phyloP scores from a whole-genome alignment of 441 rosid genomes.

The Breynia disticha region DNA sequence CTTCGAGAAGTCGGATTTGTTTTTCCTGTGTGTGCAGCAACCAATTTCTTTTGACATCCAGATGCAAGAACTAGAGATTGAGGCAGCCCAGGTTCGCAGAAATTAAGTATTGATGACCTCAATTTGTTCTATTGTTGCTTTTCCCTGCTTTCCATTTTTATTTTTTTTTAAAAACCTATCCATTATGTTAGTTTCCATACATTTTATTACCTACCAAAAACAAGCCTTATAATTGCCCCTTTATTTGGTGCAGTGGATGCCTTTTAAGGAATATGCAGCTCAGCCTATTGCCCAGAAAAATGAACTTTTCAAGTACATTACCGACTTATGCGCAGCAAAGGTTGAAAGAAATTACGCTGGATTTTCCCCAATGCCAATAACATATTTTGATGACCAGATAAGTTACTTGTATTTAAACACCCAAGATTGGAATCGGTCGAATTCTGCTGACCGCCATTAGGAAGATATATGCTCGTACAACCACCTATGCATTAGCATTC shows the following conservation, averaged over 20 bases:
- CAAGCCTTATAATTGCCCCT: too few relatives aligned
- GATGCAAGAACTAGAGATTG: constrained; percentile 72
- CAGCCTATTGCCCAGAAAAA: constrained; percentile 51
- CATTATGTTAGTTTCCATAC: too few relatives aligned
- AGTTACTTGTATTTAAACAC: constrained; percentile 41
- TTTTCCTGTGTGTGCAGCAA: constrained; percentile 63
- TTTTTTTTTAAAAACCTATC: too few relatives aligned
- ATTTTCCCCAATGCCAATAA: constrained; percentile 28
- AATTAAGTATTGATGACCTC: too few relatives aligned
- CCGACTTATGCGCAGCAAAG: constrained; percentile 47
- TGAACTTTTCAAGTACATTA: constrained; percentile 36
- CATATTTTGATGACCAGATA: constrained; percentile 26
- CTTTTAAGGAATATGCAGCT: constrained; percentile 52
- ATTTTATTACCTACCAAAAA: too few relatives aligned
- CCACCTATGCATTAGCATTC: neutral
- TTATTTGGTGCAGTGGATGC: constrained; percentile 58
- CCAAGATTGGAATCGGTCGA: constrained; percentile 24
- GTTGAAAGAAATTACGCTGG: constrained; percentile 41
- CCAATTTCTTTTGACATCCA: constrained; percentile 63
- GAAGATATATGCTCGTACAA: neutral
- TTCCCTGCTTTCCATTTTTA: too few relatives aligned
- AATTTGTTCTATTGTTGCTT: too few relatives aligned
- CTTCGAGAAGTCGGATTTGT: constrained; percentile 68
- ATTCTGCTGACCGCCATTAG: constrained; percentile 10
- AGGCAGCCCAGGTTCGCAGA: constrained; percentile 60